Evolutionary conservation across 768 basidiomycete species (phyloP), one percentile per base, ranked within the genome.

Genomic region (Mycena rebaudengoi): DNA sequence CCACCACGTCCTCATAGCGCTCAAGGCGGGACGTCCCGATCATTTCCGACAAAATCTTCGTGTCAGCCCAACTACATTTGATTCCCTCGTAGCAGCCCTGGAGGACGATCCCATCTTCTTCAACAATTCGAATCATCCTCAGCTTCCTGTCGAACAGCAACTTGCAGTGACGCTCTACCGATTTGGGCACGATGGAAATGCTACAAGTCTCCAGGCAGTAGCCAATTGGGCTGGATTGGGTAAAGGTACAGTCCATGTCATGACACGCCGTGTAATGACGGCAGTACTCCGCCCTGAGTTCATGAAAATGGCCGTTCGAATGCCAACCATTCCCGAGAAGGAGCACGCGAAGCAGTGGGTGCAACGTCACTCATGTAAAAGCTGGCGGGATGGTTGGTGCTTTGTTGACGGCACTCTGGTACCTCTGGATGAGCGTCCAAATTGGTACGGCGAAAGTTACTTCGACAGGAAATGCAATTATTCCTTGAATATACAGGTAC

Each of bases 181-280:
- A 0, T 80, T 82, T 70, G 79, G 80, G 2, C 76, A 76, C 58
- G 67, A 69, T 66, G 79, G 82, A 26, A 83, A 79, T 76, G 78
- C 72, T n/a, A 73, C 75, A 3, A 55, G 67, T 8, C 37, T 76
- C 5, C 58, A 71, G 25, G 44, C 69, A n/a, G 75, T 82, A 13
- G 75, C 77, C 4, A 53, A 70, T 11, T 82, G 80, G 81, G 71
- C 79, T 14, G 81, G 82, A 0, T 20, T 71, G 28, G 69, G 70
- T 1, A 69, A 71, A 35, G 79, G 80, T 0, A 75, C 74, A 8
- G 75, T 80, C 14, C 16, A 54, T 8, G 46, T 69, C 1, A 39
- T 25, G 20, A 79, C 75, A 11, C 64, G 67, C 3, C 67, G 35
- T 10, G 35, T 37, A 18, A 10, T 51, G 66, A 72, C 61, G 2